Percentiles rank a stretch among this genome's conserved stretches.
Evolutionary conservation across 352 stramenopile genomes (phyloP).

Genomic region (Aphanomyces stellatus): DNA sequence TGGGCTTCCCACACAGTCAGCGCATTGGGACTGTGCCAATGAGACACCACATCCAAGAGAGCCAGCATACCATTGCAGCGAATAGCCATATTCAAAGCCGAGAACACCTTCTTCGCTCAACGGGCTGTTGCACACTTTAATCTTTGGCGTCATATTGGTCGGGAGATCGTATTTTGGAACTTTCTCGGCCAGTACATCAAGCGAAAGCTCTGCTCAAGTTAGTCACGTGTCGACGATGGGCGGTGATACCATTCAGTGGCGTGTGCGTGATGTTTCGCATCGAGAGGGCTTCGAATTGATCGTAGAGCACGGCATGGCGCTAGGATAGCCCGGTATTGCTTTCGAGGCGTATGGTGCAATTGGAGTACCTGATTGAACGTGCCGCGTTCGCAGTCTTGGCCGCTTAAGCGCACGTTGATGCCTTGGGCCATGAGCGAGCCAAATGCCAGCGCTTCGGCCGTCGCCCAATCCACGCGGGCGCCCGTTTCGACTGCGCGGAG

Average conservation of each 20-base stretch:
- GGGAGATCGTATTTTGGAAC: conserved; percentile 10
- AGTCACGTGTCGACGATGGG: neutral
- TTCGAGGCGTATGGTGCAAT: conserved; percentile 74
- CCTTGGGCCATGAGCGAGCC: conserved; percentile 76
- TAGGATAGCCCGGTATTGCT: conserved; percentile 38
- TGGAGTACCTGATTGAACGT: conserved; percentile 84
- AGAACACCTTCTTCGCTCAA: conserved; percentile 79
- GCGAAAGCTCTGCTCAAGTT: conserved; percentile 7
- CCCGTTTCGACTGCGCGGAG: conserved; percentile 69
- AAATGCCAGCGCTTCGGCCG: conserved; percentile 82
- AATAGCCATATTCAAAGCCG: conserved; percentile 85
- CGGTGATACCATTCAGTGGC: conserved; percentile 78
- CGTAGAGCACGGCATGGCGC: conserved; percentile 81
- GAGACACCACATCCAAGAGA: neutral
- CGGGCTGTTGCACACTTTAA: conserved; percentile 75
- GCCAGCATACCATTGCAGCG: conserved; percentile 48
- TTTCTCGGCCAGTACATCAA: conserved; percentile 9
- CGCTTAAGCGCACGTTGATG: conserved; percentile 72
- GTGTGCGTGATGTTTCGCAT: conserved; percentile 87
- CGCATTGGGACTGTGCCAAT: conserved; percentile 33
- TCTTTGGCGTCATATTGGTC: neutral
- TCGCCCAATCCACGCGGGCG: conserved; percentile 81
- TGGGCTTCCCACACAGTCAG: conserved; percentile 90
- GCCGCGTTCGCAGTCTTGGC: conserved; percentile 80
- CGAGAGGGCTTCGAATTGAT: conserved; percentile 72